Conservation (phyloP, 192 early-diverging fungal species). For the Allomyces macrogynus region DNA sequence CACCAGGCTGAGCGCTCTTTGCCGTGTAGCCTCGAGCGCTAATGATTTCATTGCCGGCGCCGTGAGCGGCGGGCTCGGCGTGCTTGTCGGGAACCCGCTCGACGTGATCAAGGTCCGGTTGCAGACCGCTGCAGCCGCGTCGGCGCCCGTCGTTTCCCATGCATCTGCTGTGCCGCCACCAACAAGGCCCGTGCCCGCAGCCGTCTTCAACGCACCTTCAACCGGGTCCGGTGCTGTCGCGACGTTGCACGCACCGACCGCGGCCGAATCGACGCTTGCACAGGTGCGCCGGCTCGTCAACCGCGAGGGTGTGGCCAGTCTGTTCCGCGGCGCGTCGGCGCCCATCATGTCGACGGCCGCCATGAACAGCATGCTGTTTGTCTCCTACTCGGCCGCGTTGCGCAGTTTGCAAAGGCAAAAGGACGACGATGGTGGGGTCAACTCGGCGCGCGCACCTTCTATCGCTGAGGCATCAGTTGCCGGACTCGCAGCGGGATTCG, state of each 20-base stretch:
- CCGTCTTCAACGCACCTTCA: background rate
- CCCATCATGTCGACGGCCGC: background rate
- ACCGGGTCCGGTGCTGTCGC: background rate
- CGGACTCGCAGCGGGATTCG: background rate
- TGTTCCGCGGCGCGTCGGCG: background rate
- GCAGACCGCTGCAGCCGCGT: background rate
- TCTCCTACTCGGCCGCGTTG: background rate
- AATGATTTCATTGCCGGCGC: background rate
- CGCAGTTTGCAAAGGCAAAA: background rate
- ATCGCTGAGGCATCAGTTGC: background rate
- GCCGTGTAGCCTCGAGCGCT: background rate
- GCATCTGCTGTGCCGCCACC: too few relatives aligned
- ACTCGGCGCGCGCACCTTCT: background rate
- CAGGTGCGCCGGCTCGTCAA: background rate
- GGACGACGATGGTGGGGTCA: too few relatives aligned
- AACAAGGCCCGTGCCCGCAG: background rate
- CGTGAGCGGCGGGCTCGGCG: background rate
- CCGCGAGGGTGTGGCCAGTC: background rate
- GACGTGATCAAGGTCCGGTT: constrained; percentile 1
- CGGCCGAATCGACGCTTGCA: too few relatives aligned
- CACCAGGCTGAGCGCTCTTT: too few relatives aligned
- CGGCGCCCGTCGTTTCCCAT: background rate
- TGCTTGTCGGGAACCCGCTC: background rate
- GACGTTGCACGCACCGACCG: too few relatives aligned
- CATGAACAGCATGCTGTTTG: constrained; percentile 1